Conservation (phyloP, 192 early-diverging fungal genomes). For the Coemansia reversa region DNA sequence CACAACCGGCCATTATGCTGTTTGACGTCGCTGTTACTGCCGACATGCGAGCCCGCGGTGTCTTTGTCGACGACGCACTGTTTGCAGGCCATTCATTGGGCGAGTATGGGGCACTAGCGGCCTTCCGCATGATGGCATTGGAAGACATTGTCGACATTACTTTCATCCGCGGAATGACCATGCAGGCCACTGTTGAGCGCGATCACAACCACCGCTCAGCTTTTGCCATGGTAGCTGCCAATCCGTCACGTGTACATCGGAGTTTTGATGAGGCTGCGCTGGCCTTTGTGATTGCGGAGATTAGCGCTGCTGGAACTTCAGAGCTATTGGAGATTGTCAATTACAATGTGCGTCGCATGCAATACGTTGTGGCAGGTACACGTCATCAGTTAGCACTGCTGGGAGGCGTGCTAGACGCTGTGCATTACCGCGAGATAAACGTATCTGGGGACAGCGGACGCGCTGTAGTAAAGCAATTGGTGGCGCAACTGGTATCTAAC, state of each 20-base stretch:
- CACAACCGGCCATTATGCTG: slow-evolving; percentile 86
- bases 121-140: slow-evolving; percentile 77
- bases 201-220: slow-evolving; percentile 77
- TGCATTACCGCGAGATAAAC: slow-evolving; percentile 62
- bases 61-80: slow-evolving; percentile 73
- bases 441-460: slow-evolving; percentile 29
- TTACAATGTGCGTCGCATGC: slow-evolving; percentile 94
- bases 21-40: slow-evolving; percentile 86
- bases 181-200: slow-evolving; percentile 90
- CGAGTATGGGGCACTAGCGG: slow-evolving; percentile 89
- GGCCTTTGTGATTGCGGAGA: slow-evolving; percentile 58
- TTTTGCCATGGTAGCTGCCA: slow-evolving; percentile 94
- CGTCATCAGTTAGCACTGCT: slow-evolving; percentile 73
- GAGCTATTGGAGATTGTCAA: slow-evolving; percentile 90
- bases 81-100: slow-evolving; percentile 95
- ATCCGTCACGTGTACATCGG: slow-evolving; percentile 80
- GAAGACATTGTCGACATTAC: slow-evolving; percentile 87
- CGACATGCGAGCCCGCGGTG: slow-evolving; percentile 75
- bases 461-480: slow-evolving; percentile 46
- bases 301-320: slow-evolving; percentile 61
- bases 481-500: slow-evolving; percentile 53
- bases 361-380: slow-evolving; percentile 93
- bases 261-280: slow-evolving; percentile 77
- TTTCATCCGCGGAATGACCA: slow-evolving; percentile 98
- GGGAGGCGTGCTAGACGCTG: slow-evolving; percentile 75